Percentiles rank a stretch among this genome's conserved stretches.
These are phyloP conservation scores for Rubroboletus pulcherrimus DNA, from an alignment of 768 basidiomycete genomes.

Conservation along the genomic window DNA sequence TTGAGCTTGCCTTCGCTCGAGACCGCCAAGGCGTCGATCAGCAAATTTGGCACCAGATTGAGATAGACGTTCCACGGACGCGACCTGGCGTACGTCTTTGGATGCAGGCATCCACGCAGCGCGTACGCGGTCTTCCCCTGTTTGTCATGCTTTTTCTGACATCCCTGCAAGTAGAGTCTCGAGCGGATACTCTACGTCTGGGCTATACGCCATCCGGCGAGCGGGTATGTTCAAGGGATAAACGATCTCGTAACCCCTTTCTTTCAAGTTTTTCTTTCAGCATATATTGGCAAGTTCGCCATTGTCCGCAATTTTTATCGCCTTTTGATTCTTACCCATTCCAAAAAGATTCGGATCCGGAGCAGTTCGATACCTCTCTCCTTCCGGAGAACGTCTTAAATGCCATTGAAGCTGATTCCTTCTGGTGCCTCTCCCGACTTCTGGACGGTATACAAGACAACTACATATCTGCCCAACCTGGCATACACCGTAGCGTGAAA, in stretches of 20 bases:
- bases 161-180: conserved; percentile 57
- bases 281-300: conserved; percentile 75
- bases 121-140: conserved; percentile 48
- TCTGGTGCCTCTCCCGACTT: conserved; percentile 95
- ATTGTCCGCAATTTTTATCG: background rate
- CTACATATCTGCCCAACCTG: conserved; percentile 94
- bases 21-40: conserved; percentile 87
- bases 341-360: conserved; percentile 79
- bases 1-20: conserved; percentile 83
- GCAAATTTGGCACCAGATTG: conserved; percentile 99
- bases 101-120: conserved; percentile 87
- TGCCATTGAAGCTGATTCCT: conserved; percentile 94
- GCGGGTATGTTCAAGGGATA: conserved; percentile 98
- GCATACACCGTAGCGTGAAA: conserved; percentile 89
- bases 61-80: conserved; percentile 96
- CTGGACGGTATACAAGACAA: conserved; percentile 98
- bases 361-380: conserved; percentile 75
- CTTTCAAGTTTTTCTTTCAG: conserved; percentile 93
- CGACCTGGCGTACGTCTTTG: conserved; percentile 87
- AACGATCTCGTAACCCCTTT: conserved; percentile 98
- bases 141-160: conserved; percentile 11
- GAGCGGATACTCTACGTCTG: conserved; percentile 97
- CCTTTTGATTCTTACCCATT: conserved; percentile 1
- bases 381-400: conserved; percentile 68
- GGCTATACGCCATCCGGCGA: conserved; percentile 98